Evolutionary conservation across 768 basidiomycete species (phyloP).

Genomic region (Krasilnikovozyma curviuscula): DNA sequence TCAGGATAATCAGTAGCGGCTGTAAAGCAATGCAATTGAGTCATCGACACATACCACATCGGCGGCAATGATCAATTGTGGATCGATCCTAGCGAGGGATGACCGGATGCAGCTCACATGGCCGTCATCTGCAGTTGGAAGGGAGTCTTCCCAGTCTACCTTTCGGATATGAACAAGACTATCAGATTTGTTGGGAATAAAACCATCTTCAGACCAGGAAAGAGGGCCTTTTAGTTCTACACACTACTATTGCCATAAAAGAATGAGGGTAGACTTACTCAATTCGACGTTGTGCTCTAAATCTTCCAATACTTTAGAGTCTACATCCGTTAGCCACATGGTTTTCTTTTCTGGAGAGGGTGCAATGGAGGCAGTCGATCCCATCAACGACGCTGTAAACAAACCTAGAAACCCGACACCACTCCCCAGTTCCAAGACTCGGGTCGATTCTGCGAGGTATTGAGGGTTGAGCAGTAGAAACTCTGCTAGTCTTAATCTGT

Average conservation of each 20-base stretch:
- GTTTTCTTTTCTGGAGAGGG: no score
- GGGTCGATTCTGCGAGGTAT: not conserved
- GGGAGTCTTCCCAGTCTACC: constrained; percentile 5
- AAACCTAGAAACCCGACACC: constrained; percentile 3
- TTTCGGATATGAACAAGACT: not conserved
- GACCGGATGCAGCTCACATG: not conserved
- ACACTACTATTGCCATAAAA: not conserved
- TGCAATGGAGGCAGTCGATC: no score
- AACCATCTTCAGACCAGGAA: not conserved
- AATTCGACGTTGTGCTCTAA: constrained; percentile 1
- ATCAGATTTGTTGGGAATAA: not conserved
- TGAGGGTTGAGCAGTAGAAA: not conserved
- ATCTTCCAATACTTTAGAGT: not conserved
- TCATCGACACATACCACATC: constrained; percentile 11
- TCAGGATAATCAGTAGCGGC: no score
- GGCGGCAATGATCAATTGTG: constrained; percentile 5
- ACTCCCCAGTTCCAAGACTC: constrained; percentile 1
- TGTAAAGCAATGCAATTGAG: no score
- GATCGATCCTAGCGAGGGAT: not conserved
- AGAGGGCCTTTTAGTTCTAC: not conserved
- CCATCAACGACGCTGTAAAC: not conserved
- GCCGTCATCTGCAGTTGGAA: not conserved
- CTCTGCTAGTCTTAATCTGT: constrained; percentile 8
- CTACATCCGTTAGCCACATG: constrained; percentile 3
- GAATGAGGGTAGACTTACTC: not conserved